Evolutionary conservation across 1,284 basidiomycete species (phyloP).

Genomic region (Schizopora paradoxa): DNA sequence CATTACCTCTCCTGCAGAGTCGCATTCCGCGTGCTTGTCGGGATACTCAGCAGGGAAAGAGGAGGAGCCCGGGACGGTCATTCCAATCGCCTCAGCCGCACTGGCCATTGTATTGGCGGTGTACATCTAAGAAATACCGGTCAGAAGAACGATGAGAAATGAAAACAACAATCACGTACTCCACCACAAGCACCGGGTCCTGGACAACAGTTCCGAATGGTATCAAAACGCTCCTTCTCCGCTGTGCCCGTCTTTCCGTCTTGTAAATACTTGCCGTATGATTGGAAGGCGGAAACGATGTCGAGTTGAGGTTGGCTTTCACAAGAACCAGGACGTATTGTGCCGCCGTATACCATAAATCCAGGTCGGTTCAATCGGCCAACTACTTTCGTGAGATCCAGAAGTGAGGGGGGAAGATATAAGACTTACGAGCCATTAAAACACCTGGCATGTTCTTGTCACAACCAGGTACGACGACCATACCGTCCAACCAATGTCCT

Average conservation of each 20-base stretch:
- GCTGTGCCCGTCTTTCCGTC: slow-evolving; percentile 82
- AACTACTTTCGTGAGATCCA: slow-evolving; percentile 40
- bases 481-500: slow-evolving; percentile 97
- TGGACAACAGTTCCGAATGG: slow-evolving; percentile 88
- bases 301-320: slow-evolving; percentile 78
- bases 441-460: slow-evolving; percentile 99
- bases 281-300: slow-evolving; percentile 92
- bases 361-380: slow-evolving; percentile 92
- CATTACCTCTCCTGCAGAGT: slow-evolving; percentile 76
- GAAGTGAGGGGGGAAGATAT: slow-evolving; percentile 23
- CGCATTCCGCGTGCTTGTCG: slow-evolving; percentile 85
- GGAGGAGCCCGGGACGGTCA: slow-evolving; percentile 95
- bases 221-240: slow-evolving; percentile 76
- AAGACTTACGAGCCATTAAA: slow-evolving; percentile 79
- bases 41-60: slow-evolving; percentile 90
- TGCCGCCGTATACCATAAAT: slow-evolving; percentile 95
- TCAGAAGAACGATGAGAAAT: slow-evolving; percentile 21
- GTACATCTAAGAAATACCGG: slow-evolving; percentile 64
- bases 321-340: slow-evolving; percentile 87
- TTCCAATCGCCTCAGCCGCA: slow-evolving; percentile 86
- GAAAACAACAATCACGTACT: slow-evolving; percentile 41
- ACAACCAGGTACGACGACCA: slow-evolving; percentile 94
- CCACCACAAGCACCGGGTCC: slow-evolving; percentile 96
- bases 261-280: slow-evolving; percentile 89
- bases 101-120: slow-evolving; percentile 97